Evolutionary conservation across 129 eudicot genomes (phyloP).

Genomic region (Dittrichia graveolens): DNA sequence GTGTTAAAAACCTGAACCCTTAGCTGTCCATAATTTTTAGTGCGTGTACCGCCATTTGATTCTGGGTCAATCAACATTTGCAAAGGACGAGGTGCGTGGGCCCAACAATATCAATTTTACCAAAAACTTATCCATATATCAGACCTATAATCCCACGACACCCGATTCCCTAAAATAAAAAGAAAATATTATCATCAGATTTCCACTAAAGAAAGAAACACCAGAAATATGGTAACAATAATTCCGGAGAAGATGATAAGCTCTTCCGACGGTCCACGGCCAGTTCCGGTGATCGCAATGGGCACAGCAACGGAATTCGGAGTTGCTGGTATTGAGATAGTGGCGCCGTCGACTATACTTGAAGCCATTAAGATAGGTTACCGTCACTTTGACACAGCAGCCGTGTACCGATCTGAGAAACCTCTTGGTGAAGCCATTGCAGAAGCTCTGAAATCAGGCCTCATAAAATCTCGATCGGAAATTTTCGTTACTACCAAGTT

Average conservation of each 20-base stretch:
- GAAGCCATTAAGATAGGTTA: slow-evolving; percentile 35
- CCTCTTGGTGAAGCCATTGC: slow-evolving; percentile 18
- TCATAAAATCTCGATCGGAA: slow-evolving; percentile 25
- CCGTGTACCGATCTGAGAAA: slow-evolving; percentile 25
- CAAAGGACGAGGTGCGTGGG: too few species aligned
- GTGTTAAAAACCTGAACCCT: too few species aligned
- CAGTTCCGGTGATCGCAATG: slow-evolving; percentile 14
- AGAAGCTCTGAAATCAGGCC: slow-evolving; percentile 26
- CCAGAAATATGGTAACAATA: too few species aligned
- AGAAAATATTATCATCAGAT: too few species aligned
- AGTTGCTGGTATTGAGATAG: neutral
- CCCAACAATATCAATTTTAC: too few species aligned
- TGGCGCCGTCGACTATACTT: neutral
- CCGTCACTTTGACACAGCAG: slow-evolving; percentile 38
- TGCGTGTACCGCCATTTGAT: too few species aligned
- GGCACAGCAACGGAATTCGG: slow-evolving; percentile 8
- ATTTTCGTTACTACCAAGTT: slow-evolving; percentile 44
- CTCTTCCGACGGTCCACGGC: neutral
- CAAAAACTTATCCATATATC: too few species aligned
- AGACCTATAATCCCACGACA: too few species aligned
- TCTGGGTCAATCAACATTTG: too few species aligned
- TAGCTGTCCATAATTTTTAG: too few species aligned
- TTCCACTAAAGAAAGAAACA: too few species aligned
- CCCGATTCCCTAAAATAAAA: too few species aligned
- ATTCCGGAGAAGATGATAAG: neutral